These are phyloP conservation scores for Gilbertella persicaria DNA, from an alignment of 371 early-diverging fungal species.

Conservation along the genomic window DNA sequence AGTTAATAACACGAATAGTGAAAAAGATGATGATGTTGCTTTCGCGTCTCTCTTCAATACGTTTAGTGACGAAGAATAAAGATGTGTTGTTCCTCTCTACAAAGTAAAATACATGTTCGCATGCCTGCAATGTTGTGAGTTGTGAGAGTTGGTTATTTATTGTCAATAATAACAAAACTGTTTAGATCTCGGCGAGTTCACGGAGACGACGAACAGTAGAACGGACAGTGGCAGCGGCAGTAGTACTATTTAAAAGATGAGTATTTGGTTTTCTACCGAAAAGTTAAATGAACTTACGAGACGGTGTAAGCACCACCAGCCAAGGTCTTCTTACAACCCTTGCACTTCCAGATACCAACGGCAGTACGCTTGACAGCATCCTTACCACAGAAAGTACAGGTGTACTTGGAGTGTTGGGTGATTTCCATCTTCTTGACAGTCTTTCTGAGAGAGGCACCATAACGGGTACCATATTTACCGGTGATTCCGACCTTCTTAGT, in stretches of 20 bases:
- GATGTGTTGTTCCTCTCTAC: constrained; percentile 5
- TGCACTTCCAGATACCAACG: constrained; percentile 99
- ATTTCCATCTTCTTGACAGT: constrained; percentile 99
- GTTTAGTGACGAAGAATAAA: constrained; percentile 42
- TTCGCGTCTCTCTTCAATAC: constrained; percentile 38
- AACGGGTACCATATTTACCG: constrained; percentile 99
- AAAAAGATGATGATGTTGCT: constrained; percentile 14
- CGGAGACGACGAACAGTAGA: constrained; percentile 98
- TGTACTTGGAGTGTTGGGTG: constrained; percentile 99
- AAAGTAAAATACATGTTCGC: too few species aligned
- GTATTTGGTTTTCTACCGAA: neutral
- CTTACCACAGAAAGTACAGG: constrained; percentile 99
- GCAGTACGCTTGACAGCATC: constrained; percentile 95
- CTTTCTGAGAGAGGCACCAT: constrained; percentile 99
- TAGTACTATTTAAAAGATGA: constrained; percentile 60
- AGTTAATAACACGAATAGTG: neutral
- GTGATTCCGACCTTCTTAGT: constrained; percentile 99
- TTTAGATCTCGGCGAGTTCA: constrained; percentile 92
- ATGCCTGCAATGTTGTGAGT: too few species aligned
- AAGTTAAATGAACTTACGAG: constrained; percentile 53
- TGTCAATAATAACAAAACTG: constrained; percentile 8
- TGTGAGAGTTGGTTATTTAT: constrained; percentile 12
- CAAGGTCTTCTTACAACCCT: constrained; percentile 93
- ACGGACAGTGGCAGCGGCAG: constrained; percentile 92
- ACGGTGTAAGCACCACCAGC: constrained; percentile 99